These are phyloP conservation scores for Violaceomyces palustris DNA, from an alignment of 1,284 basidiomycete species.

Conservation along the genomic window DNA sequence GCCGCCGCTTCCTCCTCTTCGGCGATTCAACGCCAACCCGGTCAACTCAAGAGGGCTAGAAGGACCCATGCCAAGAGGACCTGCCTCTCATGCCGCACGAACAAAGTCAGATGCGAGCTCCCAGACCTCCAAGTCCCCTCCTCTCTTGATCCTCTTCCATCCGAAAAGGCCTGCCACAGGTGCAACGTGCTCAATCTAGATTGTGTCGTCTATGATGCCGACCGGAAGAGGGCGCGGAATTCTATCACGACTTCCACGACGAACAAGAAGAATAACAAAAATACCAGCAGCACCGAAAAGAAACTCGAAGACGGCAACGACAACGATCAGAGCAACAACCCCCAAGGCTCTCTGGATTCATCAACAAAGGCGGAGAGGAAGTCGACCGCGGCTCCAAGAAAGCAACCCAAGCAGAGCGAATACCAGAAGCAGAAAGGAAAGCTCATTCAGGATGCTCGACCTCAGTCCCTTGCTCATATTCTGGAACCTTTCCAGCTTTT, in stretches of 20 bases:
- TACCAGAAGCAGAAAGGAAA: no score
- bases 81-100: slow-evolving; percentile 29
- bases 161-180: slow-evolving; percentile 17
- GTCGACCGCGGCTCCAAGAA: no score
- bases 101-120: slow-evolving; percentile 31
- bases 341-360: not conserved
- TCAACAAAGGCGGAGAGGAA: no score
- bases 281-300: not conserved
- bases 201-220: slow-evolving; percentile 33
- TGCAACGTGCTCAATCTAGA: slow-evolving; percentile 18
- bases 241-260: not conserved
- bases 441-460: no score
- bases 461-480: no score
- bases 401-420: no score
- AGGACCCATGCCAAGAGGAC: slow-evolving; percentile 26
- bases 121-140: slow-evolving; percentile 26
- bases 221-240: slow-evolving; percentile 22
- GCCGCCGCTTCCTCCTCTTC: no score
- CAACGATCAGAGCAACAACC: not conserved
- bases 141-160: slow-evolving; percentile 8
- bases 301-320: not conserved
- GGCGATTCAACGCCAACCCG: no score
- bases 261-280: not conserved
- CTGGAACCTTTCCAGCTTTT: no score
- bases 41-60: slow-evolving; percentile 18